Evolutionary conservation across 169 alveolate genomes (phyloP), one percentile per base, ranked within the genome.

Genomic region (Amoebophrya sp.): DNA sequence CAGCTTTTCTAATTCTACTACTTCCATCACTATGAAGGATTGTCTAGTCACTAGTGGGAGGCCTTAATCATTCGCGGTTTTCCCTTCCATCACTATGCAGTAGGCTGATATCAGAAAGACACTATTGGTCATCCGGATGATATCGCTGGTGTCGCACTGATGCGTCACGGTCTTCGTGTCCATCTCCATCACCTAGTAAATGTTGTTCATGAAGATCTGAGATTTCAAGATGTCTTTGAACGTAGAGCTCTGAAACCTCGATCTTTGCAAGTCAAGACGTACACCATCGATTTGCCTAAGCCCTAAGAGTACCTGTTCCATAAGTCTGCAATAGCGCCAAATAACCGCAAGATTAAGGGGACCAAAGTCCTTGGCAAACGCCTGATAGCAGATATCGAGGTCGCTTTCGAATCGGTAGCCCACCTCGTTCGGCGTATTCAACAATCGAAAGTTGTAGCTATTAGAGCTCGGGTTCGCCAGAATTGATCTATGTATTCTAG

Each of bases 181-280:
- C 83, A 65, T 65, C 33, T 65, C 83, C 83, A 65, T 65, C 33
- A 65, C 83, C 83, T 65, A n/a, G n/a, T n/a, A n/a, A n/a, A n/a
- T n/a, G n/a, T n/a, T n/a, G n/a, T n/a, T n/a, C n/a, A n/a, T n/a
- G n/a, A n/a, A n/a, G n/a, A n/a, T n/a, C n/a, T n/a, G n/a, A n/a
- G n/a, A n/a, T n/a, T n/a, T n/a, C n/a, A n/a, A n/a, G n/a, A n/a
- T n/a, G n/a, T n/a, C n/a, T n/a, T n/a, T n/a, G n/a, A n/a, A n/a
- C n/a, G n/a, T n/a, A n/a, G n/a, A n/a, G n/a, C n/a, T n/a, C n/a
- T n/a, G n/a, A n/a, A n/a, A n/a, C n/a, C n/a, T n/a, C n/a, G n/a
- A n/a, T n/a, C n/a, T n/a, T n/a, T n/a, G n/a, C n/a, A n/a, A n/a
- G n/a, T n/a, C n/a, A n/a, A n/a, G n/a, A n/a, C n/a, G n/a, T n/a